Evolutionary conservation across 306 rosid species (phyloP).

Genomic region (Fragaria iinumae): DNA sequence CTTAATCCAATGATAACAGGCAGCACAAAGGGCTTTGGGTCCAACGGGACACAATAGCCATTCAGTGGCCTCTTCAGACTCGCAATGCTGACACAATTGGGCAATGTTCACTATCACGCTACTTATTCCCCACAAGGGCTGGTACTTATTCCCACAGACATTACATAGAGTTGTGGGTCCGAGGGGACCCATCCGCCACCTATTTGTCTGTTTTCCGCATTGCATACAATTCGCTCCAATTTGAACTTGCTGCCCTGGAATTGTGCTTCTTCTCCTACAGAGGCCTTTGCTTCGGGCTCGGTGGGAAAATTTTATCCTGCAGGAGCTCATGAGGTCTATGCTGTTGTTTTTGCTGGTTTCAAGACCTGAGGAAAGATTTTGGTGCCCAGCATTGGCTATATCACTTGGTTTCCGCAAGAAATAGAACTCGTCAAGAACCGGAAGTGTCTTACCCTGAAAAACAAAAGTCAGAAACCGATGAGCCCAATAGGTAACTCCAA

Average conservation of each 20-base stretch:
- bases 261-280: constrained; percentile 33
- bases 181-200: neutral
- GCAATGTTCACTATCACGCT: constrained; percentile 1
- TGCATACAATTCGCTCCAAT: neutral
- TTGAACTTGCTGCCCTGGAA: neutral
- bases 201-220: neutral
- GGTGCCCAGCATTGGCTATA: neutral
- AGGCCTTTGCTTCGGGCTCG: constrained; percentile 63
- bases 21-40: constrained; percentile 71
- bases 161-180: neutral
- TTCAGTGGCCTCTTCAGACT: constrained; percentile 61
- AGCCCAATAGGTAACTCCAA: constrained; percentile 11
- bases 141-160: neutral
- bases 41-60: constrained; percentile 74
- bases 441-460: constrained; percentile 43
- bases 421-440: neutral
- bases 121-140: neutral
- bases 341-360: constrained; percentile 4
- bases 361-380: neutral
- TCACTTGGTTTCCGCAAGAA: neutral
- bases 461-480: neutral
- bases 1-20: constrained; percentile 44
- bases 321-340: neutral
- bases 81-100: constrained; percentile 62
- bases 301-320: constrained; percentile 45